A percentile compares a stretch with the other conserved stretches of the same genome.
Conservation (phyloP, 371 early-diverging fungal species). For the Mucor irregularis region DNA sequence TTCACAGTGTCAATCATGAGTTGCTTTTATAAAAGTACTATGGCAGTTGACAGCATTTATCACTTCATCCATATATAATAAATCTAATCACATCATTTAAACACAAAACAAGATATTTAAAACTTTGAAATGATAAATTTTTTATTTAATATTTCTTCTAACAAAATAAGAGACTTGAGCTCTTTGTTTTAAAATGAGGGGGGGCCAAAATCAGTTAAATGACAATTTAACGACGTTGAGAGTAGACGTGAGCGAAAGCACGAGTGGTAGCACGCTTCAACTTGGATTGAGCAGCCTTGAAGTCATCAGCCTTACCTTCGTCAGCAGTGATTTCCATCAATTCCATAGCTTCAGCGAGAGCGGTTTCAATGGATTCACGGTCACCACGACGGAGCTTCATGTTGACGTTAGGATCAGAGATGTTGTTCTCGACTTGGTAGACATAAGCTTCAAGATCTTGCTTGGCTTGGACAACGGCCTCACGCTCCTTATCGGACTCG, state of each 20-base stretch:
- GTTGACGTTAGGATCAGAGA: slow-evolving; percentile 81
- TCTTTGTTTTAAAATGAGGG: too few species aligned
- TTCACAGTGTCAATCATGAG: too few species aligned
- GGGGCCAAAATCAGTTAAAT: background rate
- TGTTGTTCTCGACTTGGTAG: slow-evolving; percentile 84
- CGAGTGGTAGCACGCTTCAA: slow-evolving; percentile 84
- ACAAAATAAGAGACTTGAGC: too few species aligned
- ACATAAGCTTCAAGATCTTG: slow-evolving; percentile 87
- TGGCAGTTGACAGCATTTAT: too few species aligned
- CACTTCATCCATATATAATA: too few species aligned
- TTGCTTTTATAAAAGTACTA: too few species aligned
- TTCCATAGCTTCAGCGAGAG: slow-evolving; percentile 86
- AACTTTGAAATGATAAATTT: too few species aligned
- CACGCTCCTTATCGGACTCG: slow-evolving; percentile 81
- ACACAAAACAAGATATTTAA: background rate
- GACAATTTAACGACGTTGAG: slow-evolving; percentile 52
- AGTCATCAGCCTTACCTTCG: slow-evolving; percentile 84
- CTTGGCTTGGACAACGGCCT: slow-evolving; percentile 80
- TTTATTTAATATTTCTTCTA: too few species aligned
- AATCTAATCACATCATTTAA: too few species aligned
- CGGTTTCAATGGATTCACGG: slow-evolving; percentile 84
- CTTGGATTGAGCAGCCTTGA: slow-evolving; percentile 88
- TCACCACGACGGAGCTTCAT: slow-evolving; percentile 80
- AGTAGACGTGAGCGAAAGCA: slow-evolving; percentile 73
- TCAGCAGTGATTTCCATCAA: slow-evolving; percentile 78